Evolutionary conservation across 305 asterid genomes (phyloP), one percentile per base, ranked within the genome.

Genomic region (Andrographis paniculata): DNA sequence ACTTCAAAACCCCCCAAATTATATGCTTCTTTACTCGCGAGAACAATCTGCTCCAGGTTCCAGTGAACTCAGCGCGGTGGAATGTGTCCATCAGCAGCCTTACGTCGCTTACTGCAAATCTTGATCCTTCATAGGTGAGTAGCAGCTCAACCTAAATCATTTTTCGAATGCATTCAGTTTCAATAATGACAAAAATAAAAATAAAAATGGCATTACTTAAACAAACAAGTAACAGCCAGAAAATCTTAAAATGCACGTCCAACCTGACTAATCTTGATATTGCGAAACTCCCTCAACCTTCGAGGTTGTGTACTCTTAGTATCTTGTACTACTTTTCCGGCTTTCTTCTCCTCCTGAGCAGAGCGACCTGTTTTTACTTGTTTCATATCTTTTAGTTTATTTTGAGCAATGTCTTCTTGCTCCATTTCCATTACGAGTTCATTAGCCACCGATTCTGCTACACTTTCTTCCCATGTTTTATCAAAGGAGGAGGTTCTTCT

Each of bases 241-340:
- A 31, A 38, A 48, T 48, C 17, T 28, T 12, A 48, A 24, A 52
- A 38, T 51, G 55, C n/a, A n/a, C 31, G 55, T 66, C 72, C 19
- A 36, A 87, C 99, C 95, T 92, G 99, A 72, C 99, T 92, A 52
- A 92, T 92, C 71, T 92, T 87, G 79, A 92, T 92, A 73, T 92
- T 92, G 71, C 84, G 82, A 46, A 91, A 92, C 76, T 87, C 99
- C 79, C 95, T 84, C 72, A 79, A 53, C 74, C 73, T 79, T 53
- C 93, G 77, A 36, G 95, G 95, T 70, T 78, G 86, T 43, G 96
- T 71, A 67, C 84, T 73, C 67, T 87, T 92, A 54, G 84, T 96
- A 55, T 87, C 96, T 18, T 69, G 83, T 49, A 74, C 64, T 65
- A 84, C 30, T 24, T 4, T 8, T 28, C 80, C 91, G 10, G 71